Evolutionary conservation across 192 early-diverging fungal genomes (phyloP), one percentile per base, ranked within the genome.

Genomic region (Funneliformis mosseae): DNA sequence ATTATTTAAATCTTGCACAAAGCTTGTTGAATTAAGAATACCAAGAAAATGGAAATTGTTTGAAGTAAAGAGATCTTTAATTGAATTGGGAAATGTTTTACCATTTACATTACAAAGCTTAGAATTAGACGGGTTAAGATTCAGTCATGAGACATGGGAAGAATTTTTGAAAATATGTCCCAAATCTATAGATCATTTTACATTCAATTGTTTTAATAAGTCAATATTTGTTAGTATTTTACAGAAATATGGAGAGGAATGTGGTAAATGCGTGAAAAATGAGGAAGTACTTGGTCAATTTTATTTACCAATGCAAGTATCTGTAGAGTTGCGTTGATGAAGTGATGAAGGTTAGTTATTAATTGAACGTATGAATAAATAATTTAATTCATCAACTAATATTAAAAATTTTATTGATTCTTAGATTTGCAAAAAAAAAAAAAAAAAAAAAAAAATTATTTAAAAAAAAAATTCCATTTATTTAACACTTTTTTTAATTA

Each of bases 1-100:
- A 45, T 70, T 70, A 70, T 70, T 70, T 70, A 16, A n/a, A 42
- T 42, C 33, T 70, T 70, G 68, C 42, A 70, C 33, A 70, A n/a
- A 45, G 18, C 39, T 70, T 10, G 1, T 70, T 23, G 68, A 70
- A 70, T 70, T 70, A 70, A 70, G 12, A 70, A 70, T 70, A n/a
- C 16, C 28, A 43, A 33, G 28, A 42, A 70, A 42, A 41, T 10
- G 41, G n/a, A 43, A 16, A 67, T 67, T 67, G 16, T 67, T 67
- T 38, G 64, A 70, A 42, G 21, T 42, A 43, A n/a, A 41, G 6
- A 70, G 42, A 21, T 43, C 68, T 42, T 43, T 70, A 42, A n/a
- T 43, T 43, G 38, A 70, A 70, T 42, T 70, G n/a, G 68, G 68
- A 43, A 21, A 5, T n/a, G 68, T 33, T 21, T 43, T 70, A 43